phyloP scores from a whole-genome alignment of 306 rosid genomes.

The Malus asiatica region DNA sequence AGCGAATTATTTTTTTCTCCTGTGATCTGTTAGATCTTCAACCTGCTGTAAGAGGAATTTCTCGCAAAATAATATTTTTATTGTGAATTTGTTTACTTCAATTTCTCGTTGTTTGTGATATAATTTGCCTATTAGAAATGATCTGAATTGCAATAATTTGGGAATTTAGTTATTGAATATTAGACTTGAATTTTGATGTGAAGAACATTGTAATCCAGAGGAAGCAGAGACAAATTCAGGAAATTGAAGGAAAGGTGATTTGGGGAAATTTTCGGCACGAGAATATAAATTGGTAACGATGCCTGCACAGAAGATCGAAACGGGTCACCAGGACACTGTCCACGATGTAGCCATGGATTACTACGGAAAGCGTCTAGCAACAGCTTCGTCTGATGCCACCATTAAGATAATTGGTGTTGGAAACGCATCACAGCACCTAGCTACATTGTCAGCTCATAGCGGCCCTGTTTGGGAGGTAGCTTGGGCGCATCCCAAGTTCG shows the following conservation, averaged over 20 bases:
- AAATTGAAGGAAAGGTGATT: not conserved
- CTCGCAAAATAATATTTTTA: not conserved
- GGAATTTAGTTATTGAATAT: not conserved
- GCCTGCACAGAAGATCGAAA: constrained; percentile 85
- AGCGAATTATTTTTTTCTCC: not conserved
- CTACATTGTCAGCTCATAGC: constrained; percentile 67
- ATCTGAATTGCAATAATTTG: not conserved
- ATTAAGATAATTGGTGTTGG: constrained; percentile 75
- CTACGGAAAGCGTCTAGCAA: constrained; percentile 81
- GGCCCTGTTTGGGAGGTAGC: constrained; percentile 90
- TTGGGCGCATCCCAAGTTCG: constrained; percentile 96
- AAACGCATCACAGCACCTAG: constrained; percentile 63
- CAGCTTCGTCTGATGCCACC: constrained; percentile 81
- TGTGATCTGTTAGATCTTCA: not conserved
- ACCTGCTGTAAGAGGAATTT: not conserved
- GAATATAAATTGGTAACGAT: constrained; percentile 20
- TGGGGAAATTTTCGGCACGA: not conserved
- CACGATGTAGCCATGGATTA: constrained; percentile 90
- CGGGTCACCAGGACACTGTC: constrained; percentile 72
- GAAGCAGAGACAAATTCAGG: not conserved
- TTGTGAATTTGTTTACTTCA: not conserved
- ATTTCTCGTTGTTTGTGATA: not conserved
- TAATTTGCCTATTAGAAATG: not conserved
- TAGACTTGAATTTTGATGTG: not conserved
- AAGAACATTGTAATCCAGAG: constrained; percentile 4